Evolutionary conservation across 768 basidiomycete species (phyloP), one percentile per base, ranked within the genome.

Genomic region (Panus rudis): DNA sequence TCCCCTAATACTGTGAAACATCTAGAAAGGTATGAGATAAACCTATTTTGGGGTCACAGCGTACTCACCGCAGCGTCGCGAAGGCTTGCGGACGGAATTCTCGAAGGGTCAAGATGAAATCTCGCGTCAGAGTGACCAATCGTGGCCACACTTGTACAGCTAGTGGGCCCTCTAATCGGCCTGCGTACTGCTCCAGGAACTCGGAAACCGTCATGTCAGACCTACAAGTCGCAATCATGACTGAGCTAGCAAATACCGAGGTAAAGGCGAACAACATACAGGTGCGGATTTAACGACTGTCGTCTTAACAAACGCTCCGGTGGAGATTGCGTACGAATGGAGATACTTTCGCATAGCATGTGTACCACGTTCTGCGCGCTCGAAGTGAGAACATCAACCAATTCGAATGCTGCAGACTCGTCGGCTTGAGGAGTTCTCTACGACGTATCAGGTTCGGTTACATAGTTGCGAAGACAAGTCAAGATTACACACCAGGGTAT

Each of bases 81-180:
- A 84, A 91, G 11, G 79, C 70, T 46, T 87, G 81, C 0, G 72
- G 50, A 50, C 83, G 85, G 62, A 83, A 85, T 23, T 84, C 81
- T 22, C 80, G 73, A 17, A 78, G 67, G 39, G 68, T 75, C 28
- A 68, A 71, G n/a, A 77, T 63, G 17, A 94, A 60, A 19, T 97
- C 93, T 55, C 84, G 89, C 6, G 81, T 76, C 32, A 97, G 67
- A 38, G 81, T 76, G 49, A 89, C 67, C 54, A 82, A 83, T 16
- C 88, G 76, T 32, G 67, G 62, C 94, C 94, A 98, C 16, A 97
- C 86, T 64, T 98, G 96, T 10, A 92, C 71, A 3, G 90, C 93
- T 26, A 96, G 67, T 0, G 96, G 90, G 0, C 91, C 90, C 61
- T 98, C 96, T 31, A 98, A 62, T 8, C 82, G 77, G 14, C 65